Evolutionary conservation across 768 basidiomycete genomes (phyloP).

Genomic region (Dacryopinax spathularia): DNA sequence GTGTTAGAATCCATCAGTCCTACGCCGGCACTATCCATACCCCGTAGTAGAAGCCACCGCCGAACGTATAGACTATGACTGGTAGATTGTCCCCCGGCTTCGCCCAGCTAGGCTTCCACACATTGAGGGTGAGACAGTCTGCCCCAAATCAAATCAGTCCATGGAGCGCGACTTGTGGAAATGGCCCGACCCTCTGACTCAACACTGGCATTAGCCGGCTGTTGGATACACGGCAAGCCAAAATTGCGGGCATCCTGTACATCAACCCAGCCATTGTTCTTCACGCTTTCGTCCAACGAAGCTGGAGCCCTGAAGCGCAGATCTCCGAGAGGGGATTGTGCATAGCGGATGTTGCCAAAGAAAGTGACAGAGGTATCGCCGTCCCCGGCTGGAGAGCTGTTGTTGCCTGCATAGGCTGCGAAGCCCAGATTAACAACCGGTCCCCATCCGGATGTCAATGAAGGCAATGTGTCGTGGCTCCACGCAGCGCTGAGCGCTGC

Average conservation of each 20-base stretch:
- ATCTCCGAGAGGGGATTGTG: constrained; percentile 38
- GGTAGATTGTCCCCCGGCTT: constrained; percentile 27
- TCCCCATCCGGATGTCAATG: not conserved
- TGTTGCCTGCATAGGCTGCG: constrained; percentile 30
- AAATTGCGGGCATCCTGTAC: constrained; percentile 33
- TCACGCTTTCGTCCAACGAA: constrained; percentile 23
- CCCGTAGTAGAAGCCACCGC: constrained; percentile 30
- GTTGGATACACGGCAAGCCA: constrained; percentile 35
- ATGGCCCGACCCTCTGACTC: constrained; percentile 30
- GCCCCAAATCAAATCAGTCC: not conserved
- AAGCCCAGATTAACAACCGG: constrained; percentile 33
- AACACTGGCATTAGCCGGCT: constrained; percentile 33
- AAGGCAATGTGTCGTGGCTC: not conserved
- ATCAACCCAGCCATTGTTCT: constrained; percentile 11
- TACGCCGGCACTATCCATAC: constrained; percentile 17
- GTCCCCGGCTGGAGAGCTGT: constrained; percentile 27
- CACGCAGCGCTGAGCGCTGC: not conserved
- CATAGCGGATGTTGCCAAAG: constrained; percentile 40
- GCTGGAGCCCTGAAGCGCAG: constrained; percentile 32
- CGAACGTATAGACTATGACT: constrained; percentile 33
- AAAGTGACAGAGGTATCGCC: constrained; percentile 28
- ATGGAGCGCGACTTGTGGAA: not conserved
- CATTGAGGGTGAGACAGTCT: constrained; percentile 32
- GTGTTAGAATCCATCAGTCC: not conserved
- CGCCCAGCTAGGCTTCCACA: constrained; percentile 32